Base-by-base conservation (phyloP, 805 yeast genomes). In the Candida andamanensis region DNA sequence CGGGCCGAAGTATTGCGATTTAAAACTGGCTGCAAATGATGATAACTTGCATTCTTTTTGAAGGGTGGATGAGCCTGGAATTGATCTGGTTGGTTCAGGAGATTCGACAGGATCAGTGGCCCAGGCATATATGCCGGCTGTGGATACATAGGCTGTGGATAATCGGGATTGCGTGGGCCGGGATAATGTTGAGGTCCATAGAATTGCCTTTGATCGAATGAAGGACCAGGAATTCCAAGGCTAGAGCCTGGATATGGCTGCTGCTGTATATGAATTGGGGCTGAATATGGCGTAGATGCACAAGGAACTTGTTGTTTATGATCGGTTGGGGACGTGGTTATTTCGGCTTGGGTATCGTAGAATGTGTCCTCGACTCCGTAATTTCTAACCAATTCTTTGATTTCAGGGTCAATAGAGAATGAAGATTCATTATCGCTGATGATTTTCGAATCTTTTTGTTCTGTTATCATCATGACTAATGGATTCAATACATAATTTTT, bases 11-110 rank as follows among this genome's bases (percentile, higher is more conserved):
- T 44, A 20, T 46, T 31, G 15, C 39, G 39, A 23, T 36, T 43
- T n/a, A 41, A 39, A 3, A 41, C 36, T 14, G 49, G 40, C 14
- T 50, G 50, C 28, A 41, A 38, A 36, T 50, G 54, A 39, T 39
- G 46, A 29, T 33, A 49, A 25, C 16, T 21, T 12, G 15, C 17
- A 17, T 8, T n/a, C n/a, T 14, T 25, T 25, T n/a, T 25, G 17
- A 25, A 25, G 6, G 17, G 9, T 6, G 28, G 26, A 7, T 13
- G 13, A 11, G 7, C 7, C 6, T 7, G 26, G 6, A n/a, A n/a
- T n/a, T n/a, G n/a, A n/a, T n/a, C n/a, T n/a, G n/a, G n/a, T n/a
- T n/a, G n/a, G n/a, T n/a, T n/a, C n/a, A n/a, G n/a, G n/a, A n/a
- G n/a, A n/a, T n/a, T n/a, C n/a, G n/a, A n/a, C n/a, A n/a, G n/a